These are phyloP conservation scores for Talaromyces marneffei DNA, from an alignment of 2,329 filamentous ascomycete species.

Conservation along the genomic window DNA sequence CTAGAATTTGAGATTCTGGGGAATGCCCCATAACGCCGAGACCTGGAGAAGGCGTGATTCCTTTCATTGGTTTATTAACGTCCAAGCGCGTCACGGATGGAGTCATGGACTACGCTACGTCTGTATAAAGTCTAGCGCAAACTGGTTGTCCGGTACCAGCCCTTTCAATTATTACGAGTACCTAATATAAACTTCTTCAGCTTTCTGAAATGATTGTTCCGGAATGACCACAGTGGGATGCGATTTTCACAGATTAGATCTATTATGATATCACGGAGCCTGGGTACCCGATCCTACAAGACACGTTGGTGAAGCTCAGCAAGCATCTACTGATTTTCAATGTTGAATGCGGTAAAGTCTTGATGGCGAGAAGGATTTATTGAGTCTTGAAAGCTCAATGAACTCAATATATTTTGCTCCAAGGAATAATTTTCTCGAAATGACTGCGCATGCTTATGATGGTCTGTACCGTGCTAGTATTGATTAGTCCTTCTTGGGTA, in stretches of 20 bases:
- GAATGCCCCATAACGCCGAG: slow-evolving; percentile 1
- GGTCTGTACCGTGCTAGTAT: neutral
- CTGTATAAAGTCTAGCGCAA: neutral
- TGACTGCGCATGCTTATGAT: neutral
- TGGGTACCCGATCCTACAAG: neutral
- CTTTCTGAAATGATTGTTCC: neutral
- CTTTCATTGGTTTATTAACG: neutral
- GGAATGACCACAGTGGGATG: neutral
- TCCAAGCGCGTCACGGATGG: neutral
- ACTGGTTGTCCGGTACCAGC: neutral
- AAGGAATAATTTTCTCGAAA: neutral
- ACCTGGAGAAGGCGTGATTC: neutral
- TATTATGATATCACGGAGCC: neutral
- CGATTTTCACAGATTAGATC: too few relatives aligned
- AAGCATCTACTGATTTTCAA: neutral
- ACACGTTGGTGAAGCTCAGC: neutral
- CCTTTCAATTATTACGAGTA: neutral
- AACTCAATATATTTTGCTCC: neutral
- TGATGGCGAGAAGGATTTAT: neutral
- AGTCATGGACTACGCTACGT: neutral
- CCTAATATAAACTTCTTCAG: neutral
- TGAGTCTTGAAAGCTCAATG: neutral
- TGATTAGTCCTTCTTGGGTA: neutral
- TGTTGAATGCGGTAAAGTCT: too few relatives aligned
- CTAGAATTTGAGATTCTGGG: slow-evolving; percentile 3